Base-by-base conservation (phyloP, 352 stramenopile species). In the Phytopythium oedochilum region DNA sequence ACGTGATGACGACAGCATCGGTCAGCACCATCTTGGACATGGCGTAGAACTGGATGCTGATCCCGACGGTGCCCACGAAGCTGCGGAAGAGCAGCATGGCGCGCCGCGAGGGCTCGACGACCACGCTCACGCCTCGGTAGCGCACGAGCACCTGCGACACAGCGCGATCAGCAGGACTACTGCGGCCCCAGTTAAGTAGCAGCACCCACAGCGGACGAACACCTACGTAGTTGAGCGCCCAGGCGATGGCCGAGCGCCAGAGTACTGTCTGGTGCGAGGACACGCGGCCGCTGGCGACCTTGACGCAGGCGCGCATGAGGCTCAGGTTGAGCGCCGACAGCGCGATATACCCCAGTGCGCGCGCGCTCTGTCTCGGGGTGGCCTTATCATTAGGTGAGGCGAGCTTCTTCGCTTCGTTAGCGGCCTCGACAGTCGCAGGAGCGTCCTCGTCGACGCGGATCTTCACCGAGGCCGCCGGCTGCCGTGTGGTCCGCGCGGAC, bases 1-100 rank as follows among this genome's bases (percentile, higher is more conserved):
- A 88, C 52, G 83, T 79, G 40, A 90, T 64, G 10, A 83, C 74
- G 43, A 74, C 82, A 10, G 79, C 77, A 42, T 90, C 79, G 2
- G 77, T 78, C 5, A 90, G 62, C 53, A 90, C 75, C 79, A 90
- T 90, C 31, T 80, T 66, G 22, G 75, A 77, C 49, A 90, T 86
- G 20, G 77, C 75, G 60, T 82, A 90, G 57, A 87, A 88, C 48
- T 68, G 65, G 53, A 88, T 75, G 26, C 69, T 68, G 32, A 89
- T 87, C 6, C 65, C 79, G 7, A 61, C 61, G 8, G 78, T 85
- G 22, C 79, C 79, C 36, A 75, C 74, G 20, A 80, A 60, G 53
- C 68, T 78, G 44, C 74, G 69, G 32, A 77, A 60, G 34, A 75
- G 59, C 26, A 86, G 61, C 48, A 73, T 53, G 5, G 29, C 47